These are phyloP conservation scores for Petunia secreta DNA, from an alignment of 257 asterid species.

Conservation along the genomic window DNA sequence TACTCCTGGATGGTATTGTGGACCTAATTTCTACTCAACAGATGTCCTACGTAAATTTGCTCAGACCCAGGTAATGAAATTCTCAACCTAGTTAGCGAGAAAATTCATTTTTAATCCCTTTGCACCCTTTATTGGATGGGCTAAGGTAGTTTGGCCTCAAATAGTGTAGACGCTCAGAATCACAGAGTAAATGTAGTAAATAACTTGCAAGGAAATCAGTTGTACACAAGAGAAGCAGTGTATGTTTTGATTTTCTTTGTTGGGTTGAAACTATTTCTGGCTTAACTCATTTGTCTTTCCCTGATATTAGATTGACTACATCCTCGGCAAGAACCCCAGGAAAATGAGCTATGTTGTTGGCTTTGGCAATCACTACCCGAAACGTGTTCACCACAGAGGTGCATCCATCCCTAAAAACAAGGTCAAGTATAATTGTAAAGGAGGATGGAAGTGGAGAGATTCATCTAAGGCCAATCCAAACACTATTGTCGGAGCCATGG, in stretches of 20 bases:
- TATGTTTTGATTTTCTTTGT: too few species aligned
- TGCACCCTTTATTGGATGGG: too few species aligned
- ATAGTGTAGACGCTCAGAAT: too few species aligned
- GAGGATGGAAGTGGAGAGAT: conserved; percentile 94
- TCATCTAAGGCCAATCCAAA: conserved; percentile 71
- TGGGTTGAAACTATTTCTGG: not conserved
- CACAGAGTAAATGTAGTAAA: too few species aligned
- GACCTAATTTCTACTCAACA: conserved; percentile 82
- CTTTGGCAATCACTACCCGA: conserved; percentile 72
- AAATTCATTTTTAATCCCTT: not conserved
- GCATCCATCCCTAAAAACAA: conserved; percentile 88
- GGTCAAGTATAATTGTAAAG: conserved; percentile 71
- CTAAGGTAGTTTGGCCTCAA: too few species aligned
- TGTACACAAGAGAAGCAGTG: too few species aligned
- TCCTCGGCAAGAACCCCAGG: conserved; percentile 85
- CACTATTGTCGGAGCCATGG: conserved; percentile 79
- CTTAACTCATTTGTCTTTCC: not conserved
- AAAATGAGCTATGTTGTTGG: conserved; percentile 94
- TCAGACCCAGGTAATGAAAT: conserved; percentile 66
- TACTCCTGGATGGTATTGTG: conserved; percentile 95
- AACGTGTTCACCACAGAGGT: conserved; percentile 85
- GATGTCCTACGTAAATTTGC: conserved; percentile 80
- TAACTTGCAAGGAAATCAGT: too few species aligned
- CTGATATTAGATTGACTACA: conserved; percentile 62
- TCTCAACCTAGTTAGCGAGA: not conserved